Base-by-base conservation (phyloP, 345 rosid genomes). In the Cardamine chenopodiifolia region DNA sequence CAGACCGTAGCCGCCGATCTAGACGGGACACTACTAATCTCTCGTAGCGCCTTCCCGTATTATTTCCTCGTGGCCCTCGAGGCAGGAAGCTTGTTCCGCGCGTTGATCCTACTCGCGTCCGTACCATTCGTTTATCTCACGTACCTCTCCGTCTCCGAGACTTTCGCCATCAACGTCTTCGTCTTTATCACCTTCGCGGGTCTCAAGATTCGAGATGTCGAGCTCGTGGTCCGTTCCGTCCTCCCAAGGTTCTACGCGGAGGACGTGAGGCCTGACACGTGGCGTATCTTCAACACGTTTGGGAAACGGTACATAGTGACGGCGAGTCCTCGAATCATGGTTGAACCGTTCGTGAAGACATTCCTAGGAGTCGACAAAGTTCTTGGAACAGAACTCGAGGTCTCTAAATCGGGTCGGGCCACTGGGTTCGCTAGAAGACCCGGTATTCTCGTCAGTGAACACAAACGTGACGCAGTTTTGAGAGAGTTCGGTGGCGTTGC, bases 31-130 rank as follows among this genome's bases (percentile, higher is more conserved):
- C 82, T 94, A 59, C 92, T 92, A 0, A 78, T 85, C 22, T 90
- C 97, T n/a, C 79, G 85, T 17, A 88, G 88, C 52, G 90, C 98
- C 11, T 94, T 94, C 37, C 97, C 98, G 17, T 94, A 85, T 75
- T 94, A 79, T 85, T 74, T 94, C 70, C 97, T 94, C 7, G 77
- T 94, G 14, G 98, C 98, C 2, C 85, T 92, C 2, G 97, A 90
- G 73, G 98, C 97, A 4, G 98, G 98, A 7, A 90, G 98, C 74
- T 52, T 90, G 2, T 8, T 83, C 2, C 62, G 98, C 26, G 97
- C 92, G 1, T 66, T 92, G 4, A 8, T 92, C 59, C 86, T 94
- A 14, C 81, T 94, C 19, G 66, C 68, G 2, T 85, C 96, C 4
- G 87, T 82, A 25, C 98, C 98, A 0, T 86, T 92, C n/a, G 88